Percentiles rank a stretch among this genome's conserved stretches.
Conservation (phyloP, 345 rosid species). For the Excoecaria agallocha region DNA sequence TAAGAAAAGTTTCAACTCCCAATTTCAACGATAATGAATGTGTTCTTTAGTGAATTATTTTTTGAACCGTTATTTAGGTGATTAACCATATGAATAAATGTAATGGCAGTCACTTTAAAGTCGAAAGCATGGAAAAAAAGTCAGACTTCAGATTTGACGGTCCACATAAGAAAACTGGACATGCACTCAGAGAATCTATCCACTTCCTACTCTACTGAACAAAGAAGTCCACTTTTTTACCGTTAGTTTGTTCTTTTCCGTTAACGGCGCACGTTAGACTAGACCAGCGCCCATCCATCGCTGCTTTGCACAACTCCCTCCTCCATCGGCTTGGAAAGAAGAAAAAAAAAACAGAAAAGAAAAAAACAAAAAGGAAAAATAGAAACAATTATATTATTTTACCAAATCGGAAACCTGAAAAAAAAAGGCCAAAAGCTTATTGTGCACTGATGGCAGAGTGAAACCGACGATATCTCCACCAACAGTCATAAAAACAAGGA, state of each 20-base stretch:
- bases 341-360: conserved; percentile 17
- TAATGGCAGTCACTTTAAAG: too few species aligned
- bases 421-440: conserved; percentile 22
- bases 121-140: too few species aligned
- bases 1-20: too few species aligned
- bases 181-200: background rate
- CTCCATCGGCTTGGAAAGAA: background rate
- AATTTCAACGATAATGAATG: too few species aligned
- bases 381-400: background rate
- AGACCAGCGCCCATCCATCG: background rate
- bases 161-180: background rate
- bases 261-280: conserved; percentile 37
- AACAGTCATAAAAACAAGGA: conserved; percentile 23
- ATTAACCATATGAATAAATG: too few species aligned
- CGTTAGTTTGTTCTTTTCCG: conserved; percentile 44
- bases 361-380: background rate
- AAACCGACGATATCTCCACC: conserved; percentile 51
- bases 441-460: conserved; percentile 40
- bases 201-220: background rate
- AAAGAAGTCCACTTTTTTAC: conserved; percentile 21
- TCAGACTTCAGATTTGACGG: too few species aligned
- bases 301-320: background rate
- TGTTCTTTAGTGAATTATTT: too few species aligned
- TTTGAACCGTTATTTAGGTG: too few species aligned
- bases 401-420: background rate